Evolutionary conservation across 306 rosid genomes (phyloP).

Genomic region (Nissolia schottii): DNA sequence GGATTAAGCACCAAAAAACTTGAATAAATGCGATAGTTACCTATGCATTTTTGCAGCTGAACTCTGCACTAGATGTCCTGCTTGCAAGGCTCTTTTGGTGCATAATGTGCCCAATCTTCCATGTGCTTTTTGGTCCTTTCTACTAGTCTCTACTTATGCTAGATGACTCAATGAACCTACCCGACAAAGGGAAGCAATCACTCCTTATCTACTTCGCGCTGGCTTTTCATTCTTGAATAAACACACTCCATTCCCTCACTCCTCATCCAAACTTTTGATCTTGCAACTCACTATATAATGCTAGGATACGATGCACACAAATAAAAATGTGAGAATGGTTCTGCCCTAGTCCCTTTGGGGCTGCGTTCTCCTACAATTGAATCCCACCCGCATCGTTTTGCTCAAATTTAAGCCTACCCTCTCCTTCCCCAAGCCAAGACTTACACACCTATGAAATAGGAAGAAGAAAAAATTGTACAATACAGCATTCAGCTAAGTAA

Average conservation of each 20-base stretch:
- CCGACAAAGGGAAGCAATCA: background rate
- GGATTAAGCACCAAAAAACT: background rate
- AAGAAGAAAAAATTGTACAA: background rate
- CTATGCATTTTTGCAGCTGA: background rate
- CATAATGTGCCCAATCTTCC: too few relatives aligned
- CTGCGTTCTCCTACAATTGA: background rate
- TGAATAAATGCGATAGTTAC: too few relatives aligned
- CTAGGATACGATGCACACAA: background rate
- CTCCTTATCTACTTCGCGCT: background rate
- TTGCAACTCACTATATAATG: background rate
- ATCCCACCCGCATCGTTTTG: background rate
- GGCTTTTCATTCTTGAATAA: background rate
- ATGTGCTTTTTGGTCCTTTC: background rate
- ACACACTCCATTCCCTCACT: background rate
- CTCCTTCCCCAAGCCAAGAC: background rate
- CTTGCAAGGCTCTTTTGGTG: background rate
- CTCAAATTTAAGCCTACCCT: background rate
- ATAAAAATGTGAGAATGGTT: background rate
- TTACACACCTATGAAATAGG: background rate
- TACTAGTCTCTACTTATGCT: background rate
- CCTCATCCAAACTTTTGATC: background rate
- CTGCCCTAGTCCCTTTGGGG: background rate
- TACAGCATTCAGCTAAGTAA: background rate
- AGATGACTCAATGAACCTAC: too few relatives aligned
- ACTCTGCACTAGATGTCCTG: background rate